phyloP scores from a whole-genome alignment of 2,329 filamentous ascomycete genomes.

The Acephala macrosclerotiorum region DNA sequence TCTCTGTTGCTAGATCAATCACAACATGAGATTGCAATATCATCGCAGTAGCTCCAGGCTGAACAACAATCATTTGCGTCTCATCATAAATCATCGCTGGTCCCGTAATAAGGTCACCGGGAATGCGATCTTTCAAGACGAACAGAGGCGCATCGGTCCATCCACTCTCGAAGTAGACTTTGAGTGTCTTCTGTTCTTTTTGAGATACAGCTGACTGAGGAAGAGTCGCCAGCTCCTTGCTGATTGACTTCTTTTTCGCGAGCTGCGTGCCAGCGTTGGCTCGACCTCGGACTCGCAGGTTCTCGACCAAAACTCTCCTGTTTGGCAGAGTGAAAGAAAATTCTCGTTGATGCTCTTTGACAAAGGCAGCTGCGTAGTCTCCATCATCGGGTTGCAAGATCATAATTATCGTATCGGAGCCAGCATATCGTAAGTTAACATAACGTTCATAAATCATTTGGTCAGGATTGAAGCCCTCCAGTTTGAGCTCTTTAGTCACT shows the following conservation, averaged over 20 bases:
- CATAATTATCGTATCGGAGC: conserved; percentile 90
- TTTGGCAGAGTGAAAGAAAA: conserved; percentile 82
- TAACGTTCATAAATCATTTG: conserved; percentile 90
- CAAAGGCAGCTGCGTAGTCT: conserved; percentile 81
- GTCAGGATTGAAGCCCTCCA: conserved; percentile 78
- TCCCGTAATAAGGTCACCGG: conserved; percentile 76
- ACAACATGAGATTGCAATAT: conserved; percentile 81
- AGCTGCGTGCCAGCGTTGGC: conserved; percentile 15
- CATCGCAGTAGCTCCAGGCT: conserved; percentile 76
- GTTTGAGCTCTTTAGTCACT: conserved; percentile 68
- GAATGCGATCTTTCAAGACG: conserved; percentile 68
- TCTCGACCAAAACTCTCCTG: conserved; percentile 85
- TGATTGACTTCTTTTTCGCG: conserved; percentile 21
- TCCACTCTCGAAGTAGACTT: conserved; percentile 26
- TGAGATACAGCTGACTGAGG: neutral
- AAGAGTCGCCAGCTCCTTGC: conserved; percentile 13
- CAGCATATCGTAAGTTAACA: conserved; percentile 88
- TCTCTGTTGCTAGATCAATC: conserved; percentile 61
- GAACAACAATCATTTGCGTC: conserved; percentile 89
- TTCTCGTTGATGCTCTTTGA: conserved; percentile 85
- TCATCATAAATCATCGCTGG: conserved; percentile 87
- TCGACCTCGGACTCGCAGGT: conserved; percentile 66
- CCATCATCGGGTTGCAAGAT: conserved; percentile 73
- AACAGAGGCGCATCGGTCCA: conserved; percentile 27
- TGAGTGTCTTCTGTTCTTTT: conserved; percentile 12